phyloP scores from a whole-genome alignment of 2,329 filamentous ascomycete genomes.

The Cercospora sp. region DNA sequence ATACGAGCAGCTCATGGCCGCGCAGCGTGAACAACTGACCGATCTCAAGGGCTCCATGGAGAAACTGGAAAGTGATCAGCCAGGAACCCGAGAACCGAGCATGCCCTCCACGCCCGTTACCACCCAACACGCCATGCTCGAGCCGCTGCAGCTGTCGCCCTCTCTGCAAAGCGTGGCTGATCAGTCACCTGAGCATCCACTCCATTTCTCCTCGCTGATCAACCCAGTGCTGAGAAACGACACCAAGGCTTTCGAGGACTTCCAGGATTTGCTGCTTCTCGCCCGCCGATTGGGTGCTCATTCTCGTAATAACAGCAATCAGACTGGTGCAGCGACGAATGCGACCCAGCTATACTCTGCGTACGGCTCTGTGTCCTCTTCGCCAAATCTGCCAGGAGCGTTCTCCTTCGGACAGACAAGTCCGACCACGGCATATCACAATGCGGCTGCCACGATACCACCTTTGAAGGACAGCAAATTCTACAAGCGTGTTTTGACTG shows the following conservation, averaged over 20 bases:
- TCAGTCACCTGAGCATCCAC: constrained; percentile 61
- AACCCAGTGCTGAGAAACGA: constrained; percentile 82
- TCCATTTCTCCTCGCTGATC: constrained; percentile 78
- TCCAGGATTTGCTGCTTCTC: constrained; percentile 70
- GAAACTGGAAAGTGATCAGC: constrained; percentile 76
- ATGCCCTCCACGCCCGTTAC: constrained; percentile 79
- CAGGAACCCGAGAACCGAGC: constrained; percentile 59
- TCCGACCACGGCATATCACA: constrained; percentile 33
- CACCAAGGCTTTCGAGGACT: constrained; percentile 78
- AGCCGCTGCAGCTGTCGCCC: constrained; percentile 57
- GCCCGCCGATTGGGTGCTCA: constrained; percentile 54
- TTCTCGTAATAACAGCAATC: constrained; percentile 64
- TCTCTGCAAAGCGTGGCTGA: constrained; percentile 52
- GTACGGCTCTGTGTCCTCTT: constrained; percentile 26
- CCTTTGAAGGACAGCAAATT: constrained; percentile 88
- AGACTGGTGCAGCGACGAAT: constrained; percentile 24
- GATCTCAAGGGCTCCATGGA: constrained; percentile 94
- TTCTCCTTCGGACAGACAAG: constrained; percentile 42
- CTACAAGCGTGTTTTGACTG: constrained; percentile 82
- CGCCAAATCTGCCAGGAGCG: constrained; percentile 46
- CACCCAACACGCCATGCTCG: constrained; percentile 59
- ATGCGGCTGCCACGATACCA: constrained; percentile 45
- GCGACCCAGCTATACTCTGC: constrained; percentile 34
- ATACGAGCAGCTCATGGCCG: constrained; percentile 79
- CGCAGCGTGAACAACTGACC: constrained; percentile 87